phyloP scores from a whole-genome alignment of 2,329 filamentous ascomycete species.

The Ceratocystis variospora region DNA sequence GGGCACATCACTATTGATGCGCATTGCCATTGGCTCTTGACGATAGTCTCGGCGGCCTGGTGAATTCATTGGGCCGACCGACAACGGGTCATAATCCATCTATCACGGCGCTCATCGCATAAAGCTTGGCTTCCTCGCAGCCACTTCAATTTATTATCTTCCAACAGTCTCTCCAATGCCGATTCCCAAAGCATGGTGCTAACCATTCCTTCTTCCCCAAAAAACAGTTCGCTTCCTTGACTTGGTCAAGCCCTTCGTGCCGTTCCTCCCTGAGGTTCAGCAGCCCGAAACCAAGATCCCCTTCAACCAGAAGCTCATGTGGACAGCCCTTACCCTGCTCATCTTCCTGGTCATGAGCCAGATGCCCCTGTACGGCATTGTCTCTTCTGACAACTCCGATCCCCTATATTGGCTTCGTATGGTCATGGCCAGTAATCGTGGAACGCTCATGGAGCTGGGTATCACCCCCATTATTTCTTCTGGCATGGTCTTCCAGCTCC shows the following conservation, averaged over 20 bases:
- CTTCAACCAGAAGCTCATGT: conserved; percentile 98
- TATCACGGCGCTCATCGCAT: neutral
- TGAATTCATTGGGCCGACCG: neutral
- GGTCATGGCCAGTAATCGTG: conserved; percentile 98
- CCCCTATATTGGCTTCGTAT: conserved; percentile 99
- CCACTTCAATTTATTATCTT: neutral
- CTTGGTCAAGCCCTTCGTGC: conserved; percentile 98
- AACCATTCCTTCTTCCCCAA: conserved; percentile 15
- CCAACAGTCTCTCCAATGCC: neutral
- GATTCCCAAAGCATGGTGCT: neutral
- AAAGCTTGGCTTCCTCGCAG: neutral
- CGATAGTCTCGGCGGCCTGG: neutral
- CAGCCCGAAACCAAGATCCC: conserved; percentile 96
- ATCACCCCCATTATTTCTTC: conserved; percentile 99
- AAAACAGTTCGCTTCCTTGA: conserved; percentile 89
- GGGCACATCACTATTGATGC: neutral
- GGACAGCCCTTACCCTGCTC: conserved; percentile 83
- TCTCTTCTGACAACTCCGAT: conserved; percentile 96
- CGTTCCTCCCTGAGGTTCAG: conserved; percentile 98
- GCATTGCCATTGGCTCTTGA: neutral
- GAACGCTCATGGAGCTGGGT: conserved; percentile 90
- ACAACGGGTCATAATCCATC: neutral
- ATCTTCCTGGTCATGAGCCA: conserved; percentile 99
- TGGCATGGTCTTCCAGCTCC: conserved; percentile 99
- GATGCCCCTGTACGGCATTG: conserved; percentile 98